A percentile compares a stretch with the other conserved stretches of the same genome.
Conservation (phyloP, 371 early-diverging fungal species). For the Lichtheimia ramosa region DNA sequence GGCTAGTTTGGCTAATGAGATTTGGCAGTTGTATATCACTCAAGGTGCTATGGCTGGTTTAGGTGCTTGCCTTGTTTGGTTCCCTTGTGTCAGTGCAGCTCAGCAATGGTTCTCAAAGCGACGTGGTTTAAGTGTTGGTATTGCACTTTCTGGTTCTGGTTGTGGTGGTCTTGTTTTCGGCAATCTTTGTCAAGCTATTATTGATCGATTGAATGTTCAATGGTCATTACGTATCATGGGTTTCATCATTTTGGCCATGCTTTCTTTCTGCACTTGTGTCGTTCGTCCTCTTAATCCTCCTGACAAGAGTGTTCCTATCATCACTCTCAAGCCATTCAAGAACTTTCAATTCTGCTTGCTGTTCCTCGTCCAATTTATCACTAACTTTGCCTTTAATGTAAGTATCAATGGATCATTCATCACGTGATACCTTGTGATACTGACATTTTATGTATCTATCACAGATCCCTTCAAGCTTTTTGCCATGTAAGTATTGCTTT, state of each 20-base stretch:
- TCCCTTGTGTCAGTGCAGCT: constrained; percentile 66
- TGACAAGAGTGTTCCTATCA: constrained; percentile 4
- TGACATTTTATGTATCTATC: neutral
- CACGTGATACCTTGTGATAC: neutral
- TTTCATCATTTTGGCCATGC: constrained; percentile 48
- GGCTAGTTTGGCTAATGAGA: constrained; percentile 58
- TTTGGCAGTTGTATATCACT: constrained; percentile 26
- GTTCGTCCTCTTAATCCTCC: constrained; percentile 51
- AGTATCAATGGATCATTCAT: neutral
- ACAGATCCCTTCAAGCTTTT: constrained; percentile 21
- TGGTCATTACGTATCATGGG: constrained; percentile 71
- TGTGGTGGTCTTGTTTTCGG: constrained; percentile 61
- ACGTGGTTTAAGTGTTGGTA: constrained; percentile 69
- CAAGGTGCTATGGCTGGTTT: constrained; percentile 43
- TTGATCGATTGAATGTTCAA: constrained; percentile 42
- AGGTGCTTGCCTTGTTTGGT: constrained; percentile 65
- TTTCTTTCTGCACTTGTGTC: constrained; percentile 40
- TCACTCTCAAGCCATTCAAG: constrained; percentile 30
- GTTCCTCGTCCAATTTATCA: constrained; percentile 33
- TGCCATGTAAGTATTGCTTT: constrained; percentile 23
- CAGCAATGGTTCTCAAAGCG: constrained; percentile 68
- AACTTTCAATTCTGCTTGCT: constrained; percentile 33
- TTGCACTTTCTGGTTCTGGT: constrained; percentile 47
- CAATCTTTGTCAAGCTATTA: constrained; percentile 46
- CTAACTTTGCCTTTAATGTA: constrained; percentile 45